These are phyloP conservation scores for Durotheca rogersii DNA, from an alignment of 495 filamentous ascomycete species.

Conservation along the genomic window DNA sequence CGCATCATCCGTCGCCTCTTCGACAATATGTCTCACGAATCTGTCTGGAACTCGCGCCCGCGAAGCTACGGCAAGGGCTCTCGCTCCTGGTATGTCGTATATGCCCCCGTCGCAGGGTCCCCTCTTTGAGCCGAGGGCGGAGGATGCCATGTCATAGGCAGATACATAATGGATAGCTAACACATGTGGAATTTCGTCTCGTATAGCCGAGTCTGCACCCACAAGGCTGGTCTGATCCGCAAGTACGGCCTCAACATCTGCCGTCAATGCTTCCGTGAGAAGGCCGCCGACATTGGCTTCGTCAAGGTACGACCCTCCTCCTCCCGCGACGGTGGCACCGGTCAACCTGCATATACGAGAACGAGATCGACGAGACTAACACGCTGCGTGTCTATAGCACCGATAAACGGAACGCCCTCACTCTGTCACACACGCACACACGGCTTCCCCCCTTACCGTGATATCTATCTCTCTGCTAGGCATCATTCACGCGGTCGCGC, in stretches of 20 bases:
- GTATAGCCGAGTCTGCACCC: slow-evolving; percentile 88
- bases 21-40: slow-evolving; percentile 94
- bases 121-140: slow-evolving; percentile 1
- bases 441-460: slow-evolving; percentile 26
- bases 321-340: background rate
- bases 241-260: slow-evolving; percentile 99
- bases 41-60: slow-evolving; percentile 98
- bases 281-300: slow-evolving; percentile 94
- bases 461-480: slow-evolving; percentile 30
- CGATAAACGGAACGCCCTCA: slow-evolving; percentile 51
- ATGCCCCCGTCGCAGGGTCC: too few relatives aligned
- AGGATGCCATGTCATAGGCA: slow-evolving; percentile 1
- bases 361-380: slow-evolving; percentile 30
- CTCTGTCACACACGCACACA: too few relatives aligned
- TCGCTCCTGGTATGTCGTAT: slow-evolving; percentile 75
- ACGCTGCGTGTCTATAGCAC: slow-evolving; percentile 46
- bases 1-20: slow-evolving; percentile 19
- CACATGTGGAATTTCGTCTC: background rate
- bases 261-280: slow-evolving; percentile 99
- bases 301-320: slow-evolving; percentile 70
- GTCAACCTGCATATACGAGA: background rate
- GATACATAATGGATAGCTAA: slow-evolving; percentile 16
- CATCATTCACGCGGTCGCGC: slow-evolving; percentile 27
- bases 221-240: slow-evolving; percentile 94
- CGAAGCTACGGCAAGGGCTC: slow-evolving; percentile 95